Conservation (phyloP, 2,329 filamentous ascomycete genomes). For the Immersiporthe knoxdaviesiana region DNA sequence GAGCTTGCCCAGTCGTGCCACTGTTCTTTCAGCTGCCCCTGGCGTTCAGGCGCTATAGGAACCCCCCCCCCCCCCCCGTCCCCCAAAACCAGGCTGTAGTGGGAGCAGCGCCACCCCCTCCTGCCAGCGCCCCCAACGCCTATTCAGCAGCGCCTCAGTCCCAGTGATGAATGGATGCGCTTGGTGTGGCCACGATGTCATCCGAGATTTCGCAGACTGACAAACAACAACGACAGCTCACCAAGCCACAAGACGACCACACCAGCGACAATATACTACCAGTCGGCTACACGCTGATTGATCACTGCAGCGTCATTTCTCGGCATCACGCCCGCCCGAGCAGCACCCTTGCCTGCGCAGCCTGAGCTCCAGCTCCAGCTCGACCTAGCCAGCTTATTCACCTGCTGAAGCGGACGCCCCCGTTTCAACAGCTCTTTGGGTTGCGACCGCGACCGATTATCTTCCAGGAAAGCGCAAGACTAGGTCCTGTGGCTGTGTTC, state of each 20-base stretch:
- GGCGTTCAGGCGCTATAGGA: neutral
- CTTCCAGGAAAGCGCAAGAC: neutral
- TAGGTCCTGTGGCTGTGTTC: neutral
- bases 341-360: neutral
- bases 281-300: neutral
- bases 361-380: neutral
- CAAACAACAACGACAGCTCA: slow-evolving; percentile 1
- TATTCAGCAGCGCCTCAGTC: neutral
- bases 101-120: neutral
- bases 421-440: neutral
- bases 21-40: neutral
- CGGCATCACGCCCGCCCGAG: neutral
- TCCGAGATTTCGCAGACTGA: neutral
- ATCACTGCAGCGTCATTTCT: neutral
- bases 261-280: neutral
- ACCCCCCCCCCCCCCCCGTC: too few species aligned
- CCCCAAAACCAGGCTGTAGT: neutral
- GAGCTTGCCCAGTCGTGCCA: neutral
- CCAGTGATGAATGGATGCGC: neutral
- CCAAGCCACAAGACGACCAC: neutral
- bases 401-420: neutral
- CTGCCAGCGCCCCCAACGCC: neutral
- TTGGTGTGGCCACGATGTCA: slow-evolving; percentile 15
- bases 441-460: neutral
- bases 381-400: neutral